A percentile compares a stretch with the other conserved stretches of the same genome.
Conservation (phyloP, 768 basidiomycete species). For the Hysterangium stoloniferum region DNA sequence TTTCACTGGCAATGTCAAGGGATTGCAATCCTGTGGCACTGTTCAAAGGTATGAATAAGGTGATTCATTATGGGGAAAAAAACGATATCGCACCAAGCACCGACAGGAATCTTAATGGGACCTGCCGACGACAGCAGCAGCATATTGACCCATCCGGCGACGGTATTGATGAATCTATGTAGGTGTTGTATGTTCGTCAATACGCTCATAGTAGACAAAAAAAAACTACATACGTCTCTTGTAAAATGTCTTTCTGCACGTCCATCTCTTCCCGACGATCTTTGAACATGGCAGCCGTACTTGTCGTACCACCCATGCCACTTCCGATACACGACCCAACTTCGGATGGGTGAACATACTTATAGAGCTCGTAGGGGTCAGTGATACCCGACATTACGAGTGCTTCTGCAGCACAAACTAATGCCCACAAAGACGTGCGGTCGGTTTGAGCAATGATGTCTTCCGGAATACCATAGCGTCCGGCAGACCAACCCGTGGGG, state of each 20-base stretch:
- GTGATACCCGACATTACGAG: slow-evolving; percentile 95
- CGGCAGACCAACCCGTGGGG: slow-evolving; percentile 95
- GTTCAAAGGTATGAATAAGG: slow-evolving; percentile 7
- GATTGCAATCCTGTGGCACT: slow-evolving; percentile 98
- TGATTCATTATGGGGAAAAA: background rate
- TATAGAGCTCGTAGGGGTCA: slow-evolving; percentile 96
- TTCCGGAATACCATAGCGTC: slow-evolving; percentile 92
- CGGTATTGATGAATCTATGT: slow-evolving; percentile 93
- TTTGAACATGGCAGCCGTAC: slow-evolving; percentile 95
- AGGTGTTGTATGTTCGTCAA: slow-evolving; percentile 14
- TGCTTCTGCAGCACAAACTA: slow-evolving; percentile 91
- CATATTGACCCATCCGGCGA: slow-evolving; percentile 96
- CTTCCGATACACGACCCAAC: slow-evolving; percentile 91
- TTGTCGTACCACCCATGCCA: slow-evolving; percentile 95
- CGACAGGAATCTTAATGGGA: slow-evolving; percentile 98
- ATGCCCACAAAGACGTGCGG: slow-evolving; percentile 88
- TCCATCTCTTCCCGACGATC: slow-evolving; percentile 97
- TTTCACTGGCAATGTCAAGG: slow-evolving; percentile 95
- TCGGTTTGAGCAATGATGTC: slow-evolving; percentile 95
- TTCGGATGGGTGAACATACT: slow-evolving; percentile 93
- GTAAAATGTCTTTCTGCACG: slow-evolving; percentile 95
- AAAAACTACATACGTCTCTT: slow-evolving; percentile 83
- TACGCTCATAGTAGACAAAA: background rate
- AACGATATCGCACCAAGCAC: slow-evolving; percentile 69
- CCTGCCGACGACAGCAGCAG: slow-evolving; percentile 93